Evolutionary conservation across 2,329 filamentous ascomycete genomes (phyloP).

Genomic region (Fusarium brachygibbosum): DNA sequence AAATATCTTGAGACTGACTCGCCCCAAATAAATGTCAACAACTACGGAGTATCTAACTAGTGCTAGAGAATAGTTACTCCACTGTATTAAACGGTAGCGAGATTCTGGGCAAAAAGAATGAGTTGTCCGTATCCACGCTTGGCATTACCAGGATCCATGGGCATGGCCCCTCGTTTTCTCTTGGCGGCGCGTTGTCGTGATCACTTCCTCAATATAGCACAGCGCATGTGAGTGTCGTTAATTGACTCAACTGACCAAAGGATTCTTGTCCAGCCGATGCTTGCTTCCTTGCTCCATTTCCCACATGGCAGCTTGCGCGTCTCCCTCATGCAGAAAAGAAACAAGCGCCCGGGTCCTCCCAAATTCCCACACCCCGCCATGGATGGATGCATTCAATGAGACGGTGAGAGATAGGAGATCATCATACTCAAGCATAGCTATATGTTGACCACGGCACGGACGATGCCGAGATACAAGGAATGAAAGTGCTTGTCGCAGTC

Average conservation of each 20-base stretch:
- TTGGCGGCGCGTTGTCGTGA: constrained; percentile 18
- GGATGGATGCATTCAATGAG: neutral
- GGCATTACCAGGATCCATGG: constrained; percentile 37
- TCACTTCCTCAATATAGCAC: neutral
- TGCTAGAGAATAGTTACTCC: neutral
- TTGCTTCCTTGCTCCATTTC: neutral
- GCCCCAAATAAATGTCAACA: too few relatives aligned
- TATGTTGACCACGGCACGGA: constrained; percentile 2
- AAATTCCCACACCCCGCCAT: neutral
- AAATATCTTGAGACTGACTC: neutral
- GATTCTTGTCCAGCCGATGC: neutral
- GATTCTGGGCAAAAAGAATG: constrained; percentile 7
- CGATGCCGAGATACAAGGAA: constrained; percentile 12
- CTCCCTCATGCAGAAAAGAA: neutral
- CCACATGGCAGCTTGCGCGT: neutral
- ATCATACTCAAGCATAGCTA: neutral
- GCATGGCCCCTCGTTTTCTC: constrained; percentile 33
- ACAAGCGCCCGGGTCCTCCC: neutral
- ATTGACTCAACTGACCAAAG: neutral
- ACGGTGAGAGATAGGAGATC: constrained; percentile 12
- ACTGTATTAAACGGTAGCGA: neutral
- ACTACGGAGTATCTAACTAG: too few relatives aligned
- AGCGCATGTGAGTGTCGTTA: neutral
- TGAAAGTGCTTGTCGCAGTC: constrained; percentile 24
- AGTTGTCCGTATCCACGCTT: constrained; percentile 40